Conservation (phyloP, 1,284 basidiomycete genomes). For the Ceratobasidium sp. region DNA sequence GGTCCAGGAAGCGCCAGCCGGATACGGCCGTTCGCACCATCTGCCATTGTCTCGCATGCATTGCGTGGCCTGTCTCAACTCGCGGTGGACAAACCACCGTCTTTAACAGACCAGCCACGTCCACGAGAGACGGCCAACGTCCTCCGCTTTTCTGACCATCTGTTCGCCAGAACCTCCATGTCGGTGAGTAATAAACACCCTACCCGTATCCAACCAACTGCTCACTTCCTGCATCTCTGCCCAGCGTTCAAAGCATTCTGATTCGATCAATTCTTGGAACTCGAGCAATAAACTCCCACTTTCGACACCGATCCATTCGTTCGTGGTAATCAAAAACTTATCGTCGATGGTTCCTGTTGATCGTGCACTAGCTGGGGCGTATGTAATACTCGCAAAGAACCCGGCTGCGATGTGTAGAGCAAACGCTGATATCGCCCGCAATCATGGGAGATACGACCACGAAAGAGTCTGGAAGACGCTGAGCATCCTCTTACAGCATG, state of each 20-base stretch:
- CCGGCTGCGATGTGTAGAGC: slow-evolving; percentile 44
- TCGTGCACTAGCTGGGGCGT: slow-evolving; percentile 38
- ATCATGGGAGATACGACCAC: slow-evolving; percentile 45
- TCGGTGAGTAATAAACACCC: slow-evolving; percentile 35
- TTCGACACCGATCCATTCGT: slow-evolving; percentile 33
- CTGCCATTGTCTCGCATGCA: slow-evolving; percentile 48
- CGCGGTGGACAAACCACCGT: slow-evolving; percentile 44
- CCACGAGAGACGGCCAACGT: slow-evolving; percentile 12
- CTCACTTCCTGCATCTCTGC: not conserved
- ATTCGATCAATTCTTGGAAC: slow-evolving; percentile 42
- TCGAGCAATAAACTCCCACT: slow-evolving; percentile 39
- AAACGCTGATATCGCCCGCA: slow-evolving; percentile 44
- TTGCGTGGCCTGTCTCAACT: slow-evolving; percentile 47
- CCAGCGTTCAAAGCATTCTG: slow-evolving; percentile 40
- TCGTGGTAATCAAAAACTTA: slow-evolving; percentile 45
- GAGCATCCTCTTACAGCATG: slow-evolving; percentile 34
- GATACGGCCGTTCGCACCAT: slow-evolving; percentile 44
- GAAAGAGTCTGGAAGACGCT: slow-evolving; percentile 46
- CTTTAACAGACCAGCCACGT: slow-evolving; percentile 38
- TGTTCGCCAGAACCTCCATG: slow-evolving; percentile 45
- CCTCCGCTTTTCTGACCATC: slow-evolving; percentile 45
- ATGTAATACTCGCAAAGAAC: slow-evolving; percentile 38
- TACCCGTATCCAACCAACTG: not conserved
- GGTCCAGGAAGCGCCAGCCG: slow-evolving; percentile 36
- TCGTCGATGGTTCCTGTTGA: slow-evolving; percentile 37